These are phyloP conservation scores for Heterobasidion occidentale DNA, from an alignment of 1,284 basidiomycete genomes.

Conservation along the genomic window DNA sequence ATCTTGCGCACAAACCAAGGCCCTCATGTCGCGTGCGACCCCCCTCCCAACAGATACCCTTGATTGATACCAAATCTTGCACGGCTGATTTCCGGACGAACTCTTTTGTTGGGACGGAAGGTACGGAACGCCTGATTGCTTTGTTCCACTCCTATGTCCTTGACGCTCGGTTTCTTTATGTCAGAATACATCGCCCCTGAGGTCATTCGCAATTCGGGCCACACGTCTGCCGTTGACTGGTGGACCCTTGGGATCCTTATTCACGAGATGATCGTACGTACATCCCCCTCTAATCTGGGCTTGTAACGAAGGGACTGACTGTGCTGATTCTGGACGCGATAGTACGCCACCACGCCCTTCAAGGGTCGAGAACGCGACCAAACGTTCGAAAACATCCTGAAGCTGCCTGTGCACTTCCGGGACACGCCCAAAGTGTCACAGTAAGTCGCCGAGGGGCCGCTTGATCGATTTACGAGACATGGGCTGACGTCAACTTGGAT, in stretches of 20 bases:
- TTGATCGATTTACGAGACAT: neutral
- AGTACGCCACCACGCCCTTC: slow-evolving; percentile 98
- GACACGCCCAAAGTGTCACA: slow-evolving; percentile 81
- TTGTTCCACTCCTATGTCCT: neutral
- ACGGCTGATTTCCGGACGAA: slow-evolving; percentile 98
- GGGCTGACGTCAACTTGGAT: neutral
- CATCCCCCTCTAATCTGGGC: neutral
- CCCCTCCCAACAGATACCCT: slow-evolving; percentile 49
- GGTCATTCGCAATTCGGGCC: slow-evolving; percentile 96
- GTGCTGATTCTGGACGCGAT: slow-evolving; percentile 7
- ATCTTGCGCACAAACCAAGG: slow-evolving; percentile 1
- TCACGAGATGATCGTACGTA: slow-evolving; percentile 98
- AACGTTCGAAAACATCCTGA: slow-evolving; percentile 94
- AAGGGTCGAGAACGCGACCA: slow-evolving; percentile 93
- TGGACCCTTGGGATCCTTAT: slow-evolving; percentile 99
- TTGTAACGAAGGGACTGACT: neutral
- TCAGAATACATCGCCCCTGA: slow-evolving; percentile 98
- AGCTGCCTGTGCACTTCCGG: slow-evolving; percentile 82
- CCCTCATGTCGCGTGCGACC: slow-evolving; percentile 1
- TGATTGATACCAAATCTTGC: slow-evolving; percentile 96
- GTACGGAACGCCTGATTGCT: slow-evolving; percentile 31
- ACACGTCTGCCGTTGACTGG: slow-evolving; percentile 99
- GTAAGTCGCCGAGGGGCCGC: slow-evolving; percentile 33
- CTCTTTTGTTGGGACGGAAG: slow-evolving; percentile 98
- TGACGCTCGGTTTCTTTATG: slow-evolving; percentile 3